Evolutionary conservation across 176 grass and related monocot genomes (phyloP).

Genomic region (Canna indica): DNA sequence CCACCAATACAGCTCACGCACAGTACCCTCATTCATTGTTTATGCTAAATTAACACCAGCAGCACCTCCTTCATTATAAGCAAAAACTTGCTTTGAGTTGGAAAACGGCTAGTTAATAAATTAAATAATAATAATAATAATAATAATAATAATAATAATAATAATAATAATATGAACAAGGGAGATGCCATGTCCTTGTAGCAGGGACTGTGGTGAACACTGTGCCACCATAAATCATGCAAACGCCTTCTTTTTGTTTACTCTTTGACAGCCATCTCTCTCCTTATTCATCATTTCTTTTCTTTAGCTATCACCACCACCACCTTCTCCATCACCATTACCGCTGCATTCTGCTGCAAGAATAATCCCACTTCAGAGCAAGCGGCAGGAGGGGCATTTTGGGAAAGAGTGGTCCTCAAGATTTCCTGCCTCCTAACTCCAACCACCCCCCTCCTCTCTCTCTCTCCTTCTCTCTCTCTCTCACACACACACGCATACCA

Average conservation of each 20-base stretch:
- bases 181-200: slow-evolving; percentile 5
- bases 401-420: neutral
- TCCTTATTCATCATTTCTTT: neutral
- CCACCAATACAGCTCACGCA: neutral
- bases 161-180: neutral
- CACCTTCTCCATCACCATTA: neutral
- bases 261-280: slow-evolving; percentile 4
- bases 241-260: neutral
- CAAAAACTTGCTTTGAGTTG: neutral
- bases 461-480: neutral
- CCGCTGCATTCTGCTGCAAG: neutral
- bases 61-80: neutral
- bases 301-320: neutral
- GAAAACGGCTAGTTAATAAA: neutral
- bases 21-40: neutral
- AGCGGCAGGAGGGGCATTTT: slow-evolving; percentile 2
- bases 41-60: neutral
- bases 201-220: neutral
- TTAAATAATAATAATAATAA: neutral
- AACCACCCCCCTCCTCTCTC: neutral
- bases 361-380: too few species aligned
- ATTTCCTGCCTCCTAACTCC: neutral
- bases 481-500: neutral
- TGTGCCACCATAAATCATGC: slow-evolving; percentile 1
- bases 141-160: neutral